Evolutionary conservation across 1,284 basidiomycete species (phyloP), one percentile per base, ranked within the genome.

Genomic region (Irpex sp.): DNA sequence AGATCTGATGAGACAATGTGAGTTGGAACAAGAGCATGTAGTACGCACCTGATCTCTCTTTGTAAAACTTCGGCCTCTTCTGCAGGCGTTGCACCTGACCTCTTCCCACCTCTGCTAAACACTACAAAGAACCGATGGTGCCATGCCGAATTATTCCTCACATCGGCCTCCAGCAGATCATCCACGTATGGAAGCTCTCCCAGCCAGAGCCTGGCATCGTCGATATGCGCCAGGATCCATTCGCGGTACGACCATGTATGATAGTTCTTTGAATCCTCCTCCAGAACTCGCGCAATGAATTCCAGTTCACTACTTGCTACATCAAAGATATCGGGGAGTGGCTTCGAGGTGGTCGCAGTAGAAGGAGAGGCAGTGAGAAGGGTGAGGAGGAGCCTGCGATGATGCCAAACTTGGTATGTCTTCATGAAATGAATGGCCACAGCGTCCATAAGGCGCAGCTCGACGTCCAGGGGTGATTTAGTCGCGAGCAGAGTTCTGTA

Each of bases 131-230:
- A 98, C 26, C 97, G 88, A 80, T 98, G 97, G 73, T 97, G 94
- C 97, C 97, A 99, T 13, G 94, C 97, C 51, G 93, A 96, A 73
- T 99, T 99, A 75, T 99, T 99, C 70, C 96, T 79, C 47, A 97
- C 82, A 75, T 99, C 97, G 21, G 82, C 76, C 5, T 80, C 79
- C 31, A 98, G 75, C 80, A 98, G 84, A 62, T 76, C 73, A 66
- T 96, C 91, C 59, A 92, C 85, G 75, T 93, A 97, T 31, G 81
- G 81, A 17, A 91, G 77, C 76, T 98, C 97, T 11, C 81, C 83
- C 0, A 73, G 77, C 96, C 96, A 98, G 49, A 96, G 73, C 48
- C 77, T 76, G 48, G 86, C 83, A 57, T 86, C 81, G 68, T 88
- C 84, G 76, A 94, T 94, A 73, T 91, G 86, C n/a, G 89, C 87